Evolutionary conservation across 495 filamentous ascomycete genomes (phyloP).

Genomic region (Penicillium psychrofluorescens): DNA sequence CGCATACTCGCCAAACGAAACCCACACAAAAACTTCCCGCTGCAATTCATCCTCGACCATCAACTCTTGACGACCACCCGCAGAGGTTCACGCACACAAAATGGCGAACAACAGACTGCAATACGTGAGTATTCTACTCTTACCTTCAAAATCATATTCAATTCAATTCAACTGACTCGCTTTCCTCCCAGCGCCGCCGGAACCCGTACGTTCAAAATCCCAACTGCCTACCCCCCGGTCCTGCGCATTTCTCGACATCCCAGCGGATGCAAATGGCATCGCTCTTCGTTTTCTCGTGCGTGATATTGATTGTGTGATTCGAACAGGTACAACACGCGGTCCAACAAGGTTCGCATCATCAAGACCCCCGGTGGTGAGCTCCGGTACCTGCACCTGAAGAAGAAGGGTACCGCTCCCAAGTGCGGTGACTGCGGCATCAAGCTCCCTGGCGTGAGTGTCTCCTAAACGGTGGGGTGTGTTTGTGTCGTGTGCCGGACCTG

Average conservation of each 20-base stretch:
- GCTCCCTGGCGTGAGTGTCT: conserved; percentile 78
- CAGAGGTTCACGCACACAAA: conserved; percentile 44
- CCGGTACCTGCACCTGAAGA: conserved; percentile 97
- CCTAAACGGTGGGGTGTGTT: conserved; percentile 12
- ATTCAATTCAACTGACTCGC: conserved; percentile 15
- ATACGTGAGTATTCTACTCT: conserved; percentile 50
- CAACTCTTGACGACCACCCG: conserved; percentile 32
- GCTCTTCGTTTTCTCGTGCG: conserved; percentile 3
- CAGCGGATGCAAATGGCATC: background rate
- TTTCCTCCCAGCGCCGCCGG: conserved; percentile 60
- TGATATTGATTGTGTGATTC: conserved; percentile 29
- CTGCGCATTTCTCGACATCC: conserved; percentile 11
- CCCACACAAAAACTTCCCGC: conserved; percentile 35
- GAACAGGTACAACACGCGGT: conserved; percentile 86
- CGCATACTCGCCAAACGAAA: conserved; percentile 43
- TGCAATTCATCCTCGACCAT: no score
- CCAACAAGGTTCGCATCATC: conserved; percentile 92
- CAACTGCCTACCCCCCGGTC: background rate
- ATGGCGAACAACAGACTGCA: conserved; percentile 67
- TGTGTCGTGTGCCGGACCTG: conserved; percentile 11
- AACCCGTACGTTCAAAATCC: conserved; percentile 68
- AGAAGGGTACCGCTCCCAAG: conserved; percentile 91
- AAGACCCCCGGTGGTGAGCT: conserved; percentile 94
- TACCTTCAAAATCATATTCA: background rate
- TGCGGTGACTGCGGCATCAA: conserved; percentile 98